Conservation (phyloP, 2,329 filamentous ascomycete species). For the Trichoderma sp. region DNA sequence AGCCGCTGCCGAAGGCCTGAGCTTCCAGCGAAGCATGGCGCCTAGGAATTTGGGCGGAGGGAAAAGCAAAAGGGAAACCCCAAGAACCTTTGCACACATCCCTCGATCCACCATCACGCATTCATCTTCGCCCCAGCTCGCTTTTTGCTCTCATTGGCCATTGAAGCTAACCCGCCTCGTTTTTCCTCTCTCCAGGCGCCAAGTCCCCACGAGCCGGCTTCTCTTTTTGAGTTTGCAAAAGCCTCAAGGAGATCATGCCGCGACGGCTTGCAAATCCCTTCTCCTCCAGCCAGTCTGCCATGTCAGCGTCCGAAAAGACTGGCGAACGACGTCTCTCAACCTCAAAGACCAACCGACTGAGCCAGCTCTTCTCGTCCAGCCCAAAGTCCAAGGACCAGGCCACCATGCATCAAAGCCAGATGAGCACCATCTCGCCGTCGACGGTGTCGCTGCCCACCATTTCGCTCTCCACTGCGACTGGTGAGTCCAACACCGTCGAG, state of each 20-base stretch:
- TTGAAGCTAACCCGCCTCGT: constrained; percentile 9
- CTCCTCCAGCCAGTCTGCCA: constrained; percentile 47
- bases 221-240: background rate
- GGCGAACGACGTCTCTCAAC: constrained; percentile 58
- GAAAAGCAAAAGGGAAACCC: background rate
- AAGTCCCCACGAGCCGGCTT: constrained; percentile 1
- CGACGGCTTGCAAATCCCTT: constrained; percentile 60
- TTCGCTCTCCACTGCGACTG: constrained; percentile 71
- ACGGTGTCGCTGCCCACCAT: constrained; percentile 84
- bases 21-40: background rate
- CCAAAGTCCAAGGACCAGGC: constrained; percentile 72
- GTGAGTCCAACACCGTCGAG: constrained; percentile 69
- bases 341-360: constrained; percentile 72
- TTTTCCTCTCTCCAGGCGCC: background rate
- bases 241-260: constrained; percentile 46
- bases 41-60: background rate
- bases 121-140: background rate
- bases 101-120: background rate
- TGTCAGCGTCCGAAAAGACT: constrained; percentile 48
- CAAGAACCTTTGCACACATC: background rate
- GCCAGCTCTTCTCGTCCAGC: constrained; percentile 78
- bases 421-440: constrained; percentile 64
- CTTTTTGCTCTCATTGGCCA: background rate
- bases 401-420: constrained; percentile 59
- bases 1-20: background rate